Base-by-base conservation (phyloP, 768 basidiomycete genomes). In the Suillus subluteus region DNA sequence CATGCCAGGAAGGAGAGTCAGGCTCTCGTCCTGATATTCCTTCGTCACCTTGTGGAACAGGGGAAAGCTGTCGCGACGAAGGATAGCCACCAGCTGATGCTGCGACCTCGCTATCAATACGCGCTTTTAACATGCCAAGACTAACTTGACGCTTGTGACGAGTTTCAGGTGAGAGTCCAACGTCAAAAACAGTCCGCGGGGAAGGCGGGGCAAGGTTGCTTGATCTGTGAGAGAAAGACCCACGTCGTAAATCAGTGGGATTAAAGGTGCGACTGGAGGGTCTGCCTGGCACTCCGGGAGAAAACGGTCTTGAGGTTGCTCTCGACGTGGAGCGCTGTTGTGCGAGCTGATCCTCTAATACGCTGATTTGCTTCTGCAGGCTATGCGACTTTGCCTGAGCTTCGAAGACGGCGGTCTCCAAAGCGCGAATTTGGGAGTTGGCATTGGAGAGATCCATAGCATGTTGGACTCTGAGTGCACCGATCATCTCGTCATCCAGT, bases 41-140 rank as follows among this genome's bases (percentile, higher is more conserved):
- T 41, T 76, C 78, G 30, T 54, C 15, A 3, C 52, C 62, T 48
- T 67, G 83, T 37, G 84, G 84, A 38, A 85, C 82, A 30, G 86
- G 86, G 44, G 89, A 89, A 62, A 88, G 78, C 16, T 83, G 81
- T 61, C 88, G 81, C 23, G 87, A 87, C 4, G 83, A 79, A 2
- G 86, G 82, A 40, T 80, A 81, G 44, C 80, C 77, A 18, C 79
- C 72, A 40, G 70, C 69, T 30, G 78, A 78, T 3, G 79, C 78
- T 18, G 84, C 87, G 23, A 84, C 79, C 76, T 96, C 94, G 74
- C 91, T 91, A 67, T 95, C 92, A 71, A 96, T 96, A 54, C 94
- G 88, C 26, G 92, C 94, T 73, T 94, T 95, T 62, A 96, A 86
- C 92, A 96, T 96, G 77, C 90, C 88, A 70, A 96, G 78, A 78